phyloP scores from a whole-genome alignment of 495 filamentous ascomycete species.

The Podospora tetraspora region DNA sequence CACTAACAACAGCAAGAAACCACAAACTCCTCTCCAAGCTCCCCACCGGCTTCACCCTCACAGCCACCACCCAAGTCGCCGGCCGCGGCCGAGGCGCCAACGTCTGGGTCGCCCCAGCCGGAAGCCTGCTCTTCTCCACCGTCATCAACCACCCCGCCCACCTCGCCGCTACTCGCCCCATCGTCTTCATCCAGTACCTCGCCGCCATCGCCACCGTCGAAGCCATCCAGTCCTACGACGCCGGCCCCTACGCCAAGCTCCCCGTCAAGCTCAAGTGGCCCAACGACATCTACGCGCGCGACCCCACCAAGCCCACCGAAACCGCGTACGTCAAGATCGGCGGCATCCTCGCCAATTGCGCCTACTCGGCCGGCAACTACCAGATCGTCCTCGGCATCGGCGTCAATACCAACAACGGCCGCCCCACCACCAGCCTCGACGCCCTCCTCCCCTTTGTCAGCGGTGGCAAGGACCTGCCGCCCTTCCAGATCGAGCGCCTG shows the following conservation, averaged over 20 bases:
- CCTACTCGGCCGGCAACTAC: constrained; percentile 70
- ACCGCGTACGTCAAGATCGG: constrained; percentile 82
- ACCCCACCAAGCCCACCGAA: constrained; percentile 54
- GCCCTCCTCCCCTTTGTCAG: constrained; percentile 52
- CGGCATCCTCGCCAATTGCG: constrained; percentile 88
- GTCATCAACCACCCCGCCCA: constrained; percentile 74
- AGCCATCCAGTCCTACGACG: constrained; percentile 75
- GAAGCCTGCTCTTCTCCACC: constrained; percentile 79
- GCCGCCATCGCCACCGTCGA: constrained; percentile 85
- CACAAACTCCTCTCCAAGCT: constrained; percentile 66
- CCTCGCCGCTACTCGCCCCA: constrained; percentile 66
- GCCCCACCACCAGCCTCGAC: constrained; percentile 82
- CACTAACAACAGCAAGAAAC: constrained; percentile 52
- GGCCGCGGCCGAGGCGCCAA: constrained; percentile 90
- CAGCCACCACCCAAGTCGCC: constrained; percentile 85
- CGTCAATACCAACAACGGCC: constrained; percentile 78
- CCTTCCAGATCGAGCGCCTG: constrained; percentile 72
- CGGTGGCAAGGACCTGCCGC: constrained; percentile 31
- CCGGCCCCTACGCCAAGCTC: constrained; percentile 54
- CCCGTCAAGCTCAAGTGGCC: constrained; percentile 95
- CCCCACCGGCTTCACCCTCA: constrained; percentile 78
- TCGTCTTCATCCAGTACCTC: constrained; percentile 93
- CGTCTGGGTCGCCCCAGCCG: constrained; percentile 90
- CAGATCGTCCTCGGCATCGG: constrained; percentile 86
- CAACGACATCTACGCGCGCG: constrained; percentile 87